A percentile compares a stretch with the other conserved stretches of the same genome.
These are phyloP conservation scores for Colletotrichum godetiae DNA, from an alignment of 2,329 filamentous ascomycete genomes.

Conservation along the genomic window DNA sequence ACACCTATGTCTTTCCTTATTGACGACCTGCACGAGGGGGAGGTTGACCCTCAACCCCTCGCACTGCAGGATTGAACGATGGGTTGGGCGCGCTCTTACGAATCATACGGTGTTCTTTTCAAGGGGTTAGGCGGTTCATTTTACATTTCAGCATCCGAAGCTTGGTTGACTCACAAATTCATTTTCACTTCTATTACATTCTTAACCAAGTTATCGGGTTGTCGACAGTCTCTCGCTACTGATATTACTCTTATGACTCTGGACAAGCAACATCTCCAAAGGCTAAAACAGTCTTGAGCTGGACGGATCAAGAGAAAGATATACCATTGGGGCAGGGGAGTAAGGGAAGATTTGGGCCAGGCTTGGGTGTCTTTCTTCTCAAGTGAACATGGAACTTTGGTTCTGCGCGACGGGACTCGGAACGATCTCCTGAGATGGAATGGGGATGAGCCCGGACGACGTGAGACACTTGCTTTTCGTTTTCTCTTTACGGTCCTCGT, in stretches of 20 bases:
- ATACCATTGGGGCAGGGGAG: constrained; percentile 29
- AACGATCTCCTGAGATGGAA: constrained; percentile 31
- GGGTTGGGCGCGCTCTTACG: constrained; percentile 32
- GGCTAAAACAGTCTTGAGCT: constrained; percentile 20
- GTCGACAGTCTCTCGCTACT: constrained; percentile 10
- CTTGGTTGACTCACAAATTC: constrained; percentile 35
- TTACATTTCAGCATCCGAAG: constrained; percentile 30
- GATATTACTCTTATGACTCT: constrained; percentile 26
- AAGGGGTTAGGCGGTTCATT: constrained; percentile 29
- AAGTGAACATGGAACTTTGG: constrained; percentile 15
- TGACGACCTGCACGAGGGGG: constrained; percentile 32
- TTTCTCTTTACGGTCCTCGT: constrained; percentile 26
- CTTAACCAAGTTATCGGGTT: constrained; percentile 27
- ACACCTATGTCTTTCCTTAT: constrained; percentile 37
- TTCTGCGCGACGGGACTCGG: constrained; percentile 21
- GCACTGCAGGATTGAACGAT: constrained; percentile 34
- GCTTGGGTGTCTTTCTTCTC: constrained; percentile 20
- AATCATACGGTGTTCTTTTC: constrained; percentile 34
- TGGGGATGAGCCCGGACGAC: background rate
- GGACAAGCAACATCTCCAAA: constrained; percentile 28
- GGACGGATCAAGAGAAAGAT: constrained; percentile 16
- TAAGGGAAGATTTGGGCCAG: constrained; percentile 1
- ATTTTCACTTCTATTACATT: constrained; percentile 34
- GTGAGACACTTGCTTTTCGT: constrained; percentile 29
- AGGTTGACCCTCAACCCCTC: constrained; percentile 35